phyloP scores from a whole-genome alignment of 2,329 filamentous ascomycete species.

The Cladosporium sp. region DNA sequence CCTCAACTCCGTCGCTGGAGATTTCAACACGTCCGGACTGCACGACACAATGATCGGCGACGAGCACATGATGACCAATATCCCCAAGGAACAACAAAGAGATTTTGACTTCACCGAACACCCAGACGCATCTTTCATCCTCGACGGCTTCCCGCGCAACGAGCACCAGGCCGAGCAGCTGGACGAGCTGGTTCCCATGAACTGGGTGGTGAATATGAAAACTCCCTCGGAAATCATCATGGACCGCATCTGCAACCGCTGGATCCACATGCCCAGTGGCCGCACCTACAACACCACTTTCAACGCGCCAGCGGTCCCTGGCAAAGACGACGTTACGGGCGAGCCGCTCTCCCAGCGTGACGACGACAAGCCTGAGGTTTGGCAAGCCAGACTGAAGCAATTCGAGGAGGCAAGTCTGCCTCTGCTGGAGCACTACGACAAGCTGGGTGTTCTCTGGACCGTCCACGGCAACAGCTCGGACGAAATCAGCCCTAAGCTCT shows the following conservation, averaged over 20 bases:
- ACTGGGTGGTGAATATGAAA: slow-evolving; percentile 80
- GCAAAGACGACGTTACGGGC: slow-evolving; percentile 85
- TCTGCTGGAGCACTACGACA: slow-evolving; percentile 82
- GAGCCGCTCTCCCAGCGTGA: slow-evolving; percentile 75
- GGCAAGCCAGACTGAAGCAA: slow-evolving; percentile 70
- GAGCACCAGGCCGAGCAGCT: slow-evolving; percentile 72
- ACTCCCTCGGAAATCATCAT: slow-evolving; percentile 85
- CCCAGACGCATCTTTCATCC: slow-evolving; percentile 80
- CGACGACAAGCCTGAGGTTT: slow-evolving; percentile 84
- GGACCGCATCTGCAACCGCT: slow-evolving; percentile 82
- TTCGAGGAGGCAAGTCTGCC: slow-evolving; percentile 85
- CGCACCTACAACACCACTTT: slow-evolving; percentile 94
- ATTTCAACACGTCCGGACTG: slow-evolving; percentile 3
- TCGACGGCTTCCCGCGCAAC: slow-evolving; percentile 93
- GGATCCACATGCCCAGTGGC: slow-evolving; percentile 88
- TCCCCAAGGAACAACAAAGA: slow-evolving; percentile 25
- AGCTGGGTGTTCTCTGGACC: slow-evolving; percentile 76
- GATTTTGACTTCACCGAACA: slow-evolving; percentile 55
- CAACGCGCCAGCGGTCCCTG: slow-evolving; percentile 74
- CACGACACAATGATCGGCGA: slow-evolving; percentile 19
- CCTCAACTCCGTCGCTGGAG: slow-evolving; percentile 36
- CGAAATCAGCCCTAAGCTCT: slow-evolving; percentile 89
- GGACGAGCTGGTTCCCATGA: slow-evolving; percentile 83
- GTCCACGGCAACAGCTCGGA: slow-evolving; percentile 87
- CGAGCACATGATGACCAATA: slow-evolving; percentile 38